Evolutionary conservation across 768 basidiomycete species (phyloP).

Genomic region (Hypholoma sublateritium): DNA sequence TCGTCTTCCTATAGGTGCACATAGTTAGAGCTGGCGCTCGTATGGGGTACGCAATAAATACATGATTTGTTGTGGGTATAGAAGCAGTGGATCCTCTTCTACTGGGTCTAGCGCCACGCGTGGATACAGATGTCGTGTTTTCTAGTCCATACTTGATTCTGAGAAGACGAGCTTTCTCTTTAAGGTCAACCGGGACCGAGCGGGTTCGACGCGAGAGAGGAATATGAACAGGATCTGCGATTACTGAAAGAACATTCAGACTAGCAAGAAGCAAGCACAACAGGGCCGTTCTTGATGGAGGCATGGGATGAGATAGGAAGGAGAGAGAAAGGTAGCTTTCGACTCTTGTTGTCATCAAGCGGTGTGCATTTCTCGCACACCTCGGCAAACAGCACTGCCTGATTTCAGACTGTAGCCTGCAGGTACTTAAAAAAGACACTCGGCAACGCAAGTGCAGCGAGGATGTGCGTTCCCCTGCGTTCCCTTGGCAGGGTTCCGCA

Average conservation of each 20-base stretch:
- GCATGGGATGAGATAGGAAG: not conserved
- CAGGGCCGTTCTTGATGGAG: not conserved
- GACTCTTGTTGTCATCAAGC: not conserved
- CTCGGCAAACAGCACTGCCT: not conserved
- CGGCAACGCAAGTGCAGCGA: too few species aligned
- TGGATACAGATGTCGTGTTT: not conserved
- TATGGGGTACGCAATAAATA: not conserved
- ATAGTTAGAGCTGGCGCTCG: not conserved
- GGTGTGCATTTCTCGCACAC: not conserved
- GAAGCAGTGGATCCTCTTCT: not conserved
- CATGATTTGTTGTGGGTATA: conserved; percentile 1
- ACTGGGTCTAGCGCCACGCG: not conserved
- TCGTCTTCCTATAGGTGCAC: not conserved
- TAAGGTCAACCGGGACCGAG: not conserved
- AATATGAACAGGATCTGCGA: conserved; percentile 2
- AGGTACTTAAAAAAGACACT: not conserved
- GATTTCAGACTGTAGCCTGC: not conserved
- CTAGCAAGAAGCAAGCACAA: not conserved
- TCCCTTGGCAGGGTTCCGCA: not conserved
- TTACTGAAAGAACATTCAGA: not conserved
- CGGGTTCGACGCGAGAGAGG: not conserved
- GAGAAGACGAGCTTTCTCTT: not conserved
- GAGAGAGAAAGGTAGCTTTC: not conserved
- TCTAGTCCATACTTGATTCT: not conserved
- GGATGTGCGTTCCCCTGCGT: not conserved